Percentiles rank a stretch among this genome's conserved stretches.
phyloP scores from a whole-genome alignment of 2,329 filamentous ascomycete species.

The Fusarium liriodendri region DNA sequence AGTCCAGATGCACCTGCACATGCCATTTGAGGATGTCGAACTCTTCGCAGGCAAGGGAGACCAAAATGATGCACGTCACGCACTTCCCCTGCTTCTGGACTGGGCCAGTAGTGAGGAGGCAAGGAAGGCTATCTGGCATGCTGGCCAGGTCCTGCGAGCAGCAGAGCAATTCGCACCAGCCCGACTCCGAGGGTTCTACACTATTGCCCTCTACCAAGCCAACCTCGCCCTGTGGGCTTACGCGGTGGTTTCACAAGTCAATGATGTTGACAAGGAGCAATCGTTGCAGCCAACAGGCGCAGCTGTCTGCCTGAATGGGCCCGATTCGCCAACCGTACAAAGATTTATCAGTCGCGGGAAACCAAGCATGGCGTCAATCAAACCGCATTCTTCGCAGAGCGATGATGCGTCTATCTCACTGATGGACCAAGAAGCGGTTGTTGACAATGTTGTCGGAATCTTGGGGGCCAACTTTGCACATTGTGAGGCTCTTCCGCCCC shows the following conservation, averaged over 20 bases:
- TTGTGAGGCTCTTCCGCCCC: slow-evolving; percentile 18
- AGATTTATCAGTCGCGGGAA: slow-evolving; percentile 21
- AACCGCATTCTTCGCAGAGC: slow-evolving; percentile 3
- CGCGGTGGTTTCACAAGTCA: slow-evolving; percentile 18
- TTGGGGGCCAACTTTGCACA: slow-evolving; percentile 17
- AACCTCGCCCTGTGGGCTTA: slow-evolving; percentile 23
- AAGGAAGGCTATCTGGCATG: slow-evolving; percentile 26
- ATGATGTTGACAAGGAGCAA: background rate
- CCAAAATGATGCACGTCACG: slow-evolving; percentile 22
- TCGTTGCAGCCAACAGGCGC: background rate
- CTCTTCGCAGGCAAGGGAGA: slow-evolving; percentile 28
- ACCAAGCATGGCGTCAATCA: slow-evolving; percentile 2
- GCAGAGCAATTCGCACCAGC: slow-evolving; percentile 10
- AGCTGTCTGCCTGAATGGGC: slow-evolving; percentile 17
- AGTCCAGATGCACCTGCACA: slow-evolving; percentile 25
- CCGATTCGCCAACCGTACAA: slow-evolving; percentile 19
- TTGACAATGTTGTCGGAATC: slow-evolving; percentile 13
- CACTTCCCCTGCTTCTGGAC: slow-evolving; percentile 10
- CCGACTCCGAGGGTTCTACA: slow-evolving; percentile 20
- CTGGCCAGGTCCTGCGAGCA: slow-evolving; percentile 19
- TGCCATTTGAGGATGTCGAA: slow-evolving; percentile 25
- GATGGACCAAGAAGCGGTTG: slow-evolving; percentile 21
- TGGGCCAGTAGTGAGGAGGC: slow-evolving; percentile 19
- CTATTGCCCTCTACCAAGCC: slow-evolving; percentile 26
- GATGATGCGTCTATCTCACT: background rate